Percentiles rank a stretch among this genome's conserved stretches.
Conservation (phyloP, 176 grass and related monocot genomes). For the Oryza meyeriana region DNA sequence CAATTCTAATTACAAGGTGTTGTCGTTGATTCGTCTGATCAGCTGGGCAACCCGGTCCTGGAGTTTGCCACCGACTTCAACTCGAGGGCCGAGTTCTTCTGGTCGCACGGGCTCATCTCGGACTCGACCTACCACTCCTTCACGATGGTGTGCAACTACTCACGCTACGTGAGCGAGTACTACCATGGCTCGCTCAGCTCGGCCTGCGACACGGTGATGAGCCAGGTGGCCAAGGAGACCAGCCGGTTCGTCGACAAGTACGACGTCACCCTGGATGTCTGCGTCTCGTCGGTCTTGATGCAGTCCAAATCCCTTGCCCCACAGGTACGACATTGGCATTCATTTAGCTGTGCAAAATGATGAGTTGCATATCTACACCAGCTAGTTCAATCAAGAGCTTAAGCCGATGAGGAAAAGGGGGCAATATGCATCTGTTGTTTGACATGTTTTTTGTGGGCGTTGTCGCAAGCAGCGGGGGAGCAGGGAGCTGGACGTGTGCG, state of each 20-base stretch:
- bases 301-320: constrained; percentile 69
- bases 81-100: constrained; percentile 94
- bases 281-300: constrained; percentile 68
- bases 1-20: background rate
- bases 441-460: background rate
- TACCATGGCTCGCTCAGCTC: constrained; percentile 75
- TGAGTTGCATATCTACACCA: background rate
- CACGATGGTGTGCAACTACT: constrained; percentile 83
- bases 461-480: constrained; percentile 38
- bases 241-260: constrained; percentile 96
- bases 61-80: constrained; percentile 97
- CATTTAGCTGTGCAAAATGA: background rate
- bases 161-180: constrained; percentile 85
- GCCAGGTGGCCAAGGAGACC: constrained; percentile 76
- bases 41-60: constrained; percentile 93
- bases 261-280: constrained; percentile 88
- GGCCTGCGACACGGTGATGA: constrained; percentile 67
- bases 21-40: background rate
- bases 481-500: constrained; percentile 84
- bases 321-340: constrained; percentile 27
- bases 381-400: no score
- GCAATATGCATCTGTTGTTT: background rate
- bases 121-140: constrained; percentile 83
- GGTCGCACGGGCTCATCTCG: constrained; percentile 95
- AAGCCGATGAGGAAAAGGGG: background rate